Base-by-base conservation (phyloP, 108 stramenopile species). In the Cyclotella atomus region DNA sequence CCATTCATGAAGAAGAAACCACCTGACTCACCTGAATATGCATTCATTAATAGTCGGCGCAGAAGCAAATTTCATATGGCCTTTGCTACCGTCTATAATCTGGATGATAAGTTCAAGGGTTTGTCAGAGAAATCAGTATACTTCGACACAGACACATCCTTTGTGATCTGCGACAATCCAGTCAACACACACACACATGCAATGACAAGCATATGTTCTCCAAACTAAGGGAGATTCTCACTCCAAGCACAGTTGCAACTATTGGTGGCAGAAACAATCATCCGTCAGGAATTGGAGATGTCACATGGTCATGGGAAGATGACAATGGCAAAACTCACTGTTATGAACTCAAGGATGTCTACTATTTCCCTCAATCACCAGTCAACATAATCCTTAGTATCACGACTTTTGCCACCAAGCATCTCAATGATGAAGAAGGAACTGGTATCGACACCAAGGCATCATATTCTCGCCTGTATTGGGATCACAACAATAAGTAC, bases 261-360 rank as follows among this genome's bases (percentile, higher is more conserved):
- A 69, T 69, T 57, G 68, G 68, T n/a, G 68, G 68, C 8, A 59
- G 49, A 23, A 29, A 55, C 3, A 23, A 9, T 41, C 21, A 45
- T 10, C 68, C 68, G 17, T 29, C 53, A 23, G 68, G 68, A 24
- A 21, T 69, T 43, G 68, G 68, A 21, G 56, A 53, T 3, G 54
- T 69, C 14, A 25, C 30, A 33, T 69, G 68, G 68, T 28, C 53
- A 20, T 69, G 57, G 68, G 20, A 41, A n/a, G 68, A 69, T 69
- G 68, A 69, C 35, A 45, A 3, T 4, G 68, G 68, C 3, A 16
- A 16, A 16, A 21, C 5, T 7, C 68, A 69, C 25, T 2, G 16
- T 2, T 24, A 69, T 17, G 4, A 2, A 14, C 25, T 65, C 7
- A 3, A 7, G n/a, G 20, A 67, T 19, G 45, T 49, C 12, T 34